These are phyloP conservation scores for Pythium brassicae DNA, from an alignment of 352 stramenopile genomes.

Conservation along the genomic window DNA sequence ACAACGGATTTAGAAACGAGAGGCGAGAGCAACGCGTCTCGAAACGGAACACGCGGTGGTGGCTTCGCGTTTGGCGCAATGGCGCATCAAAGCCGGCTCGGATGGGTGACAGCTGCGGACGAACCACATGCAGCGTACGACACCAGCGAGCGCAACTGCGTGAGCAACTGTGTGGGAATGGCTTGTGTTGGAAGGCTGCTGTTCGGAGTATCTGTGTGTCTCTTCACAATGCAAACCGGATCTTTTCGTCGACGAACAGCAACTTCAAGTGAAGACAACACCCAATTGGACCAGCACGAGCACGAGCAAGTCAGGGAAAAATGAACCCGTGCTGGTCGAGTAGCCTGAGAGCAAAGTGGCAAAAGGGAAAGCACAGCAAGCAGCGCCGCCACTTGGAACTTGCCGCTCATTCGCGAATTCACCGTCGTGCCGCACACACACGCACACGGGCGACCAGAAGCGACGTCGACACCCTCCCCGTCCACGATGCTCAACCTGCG, in stretches of 20 bases:
- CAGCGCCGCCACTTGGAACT: neutral
- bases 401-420: constrained; percentile 8
- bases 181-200: neutral
- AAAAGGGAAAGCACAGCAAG: constrained; percentile 6
- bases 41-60: too few relatives aligned
- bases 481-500: constrained; percentile 1
- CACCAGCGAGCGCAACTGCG: neutral
- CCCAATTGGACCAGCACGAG: constrained; percentile 4
- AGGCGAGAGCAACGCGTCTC: too few relatives aligned
- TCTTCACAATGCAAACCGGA: constrained; percentile 2
- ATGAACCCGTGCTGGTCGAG: neutral
- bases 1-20: too few relatives aligned
- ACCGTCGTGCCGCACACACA: constrained; percentile 1
- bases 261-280: constrained; percentile 10
- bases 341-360: neutral
- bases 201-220: neutral
- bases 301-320: too few relatives aligned
- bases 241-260: constrained; percentile 4
- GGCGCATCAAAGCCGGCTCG: too few relatives aligned
- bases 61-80: too few relatives aligned
- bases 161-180: too few relatives aligned
- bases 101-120: too few relatives aligned
- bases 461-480: too few relatives aligned
- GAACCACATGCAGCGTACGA: too few relatives aligned
- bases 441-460: too few relatives aligned